phyloP scores from a whole-genome alignment of 2,329 filamentous ascomycete genomes.

The Colletotrichum cordylinicola region DNA sequence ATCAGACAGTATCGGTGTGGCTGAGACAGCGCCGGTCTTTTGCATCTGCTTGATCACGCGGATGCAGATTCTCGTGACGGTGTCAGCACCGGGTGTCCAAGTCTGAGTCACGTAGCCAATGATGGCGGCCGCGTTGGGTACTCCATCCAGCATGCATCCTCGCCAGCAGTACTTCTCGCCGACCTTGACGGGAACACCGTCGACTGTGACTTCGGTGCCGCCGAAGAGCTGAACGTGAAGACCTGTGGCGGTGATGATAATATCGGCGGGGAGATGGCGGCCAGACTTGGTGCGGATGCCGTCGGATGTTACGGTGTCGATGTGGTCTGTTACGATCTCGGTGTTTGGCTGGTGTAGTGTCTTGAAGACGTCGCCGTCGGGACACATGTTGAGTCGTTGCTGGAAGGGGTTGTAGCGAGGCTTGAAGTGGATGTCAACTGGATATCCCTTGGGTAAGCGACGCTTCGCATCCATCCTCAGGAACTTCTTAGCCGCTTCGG shows the following conservation, averaged over 20 bases:
- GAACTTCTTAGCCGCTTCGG: conserved; percentile 50
- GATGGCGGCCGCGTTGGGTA: conserved; percentile 68
- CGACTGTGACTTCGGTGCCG: conserved; percentile 56
- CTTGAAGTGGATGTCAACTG: conserved; percentile 67
- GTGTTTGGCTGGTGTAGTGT: conserved; percentile 50
- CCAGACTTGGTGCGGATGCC: conserved; percentile 55
- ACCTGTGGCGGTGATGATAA: conserved; percentile 74
- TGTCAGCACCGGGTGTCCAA: conserved; percentile 72
- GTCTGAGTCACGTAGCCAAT: conserved; percentile 70
- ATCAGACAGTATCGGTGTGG: conserved; percentile 2
- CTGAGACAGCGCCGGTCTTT: conserved; percentile 25
- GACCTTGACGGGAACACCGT: conserved; percentile 55
- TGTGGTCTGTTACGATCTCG: conserved; percentile 56
- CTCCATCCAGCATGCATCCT: conserved; percentile 67
- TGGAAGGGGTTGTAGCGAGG: conserved; percentile 72
- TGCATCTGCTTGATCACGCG: conserved; percentile 57
- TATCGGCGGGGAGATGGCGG: conserved; percentile 62
- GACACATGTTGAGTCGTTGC: conserved; percentile 75
- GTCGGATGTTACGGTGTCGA: conserved; percentile 53
- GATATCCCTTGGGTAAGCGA: conserved; percentile 59
- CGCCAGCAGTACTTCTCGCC: conserved; percentile 65
- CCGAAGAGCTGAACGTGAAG: conserved; percentile 65
- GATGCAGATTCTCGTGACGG: conserved; percentile 51
- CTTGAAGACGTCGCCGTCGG: conserved; percentile 62
- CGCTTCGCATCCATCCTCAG: conserved; percentile 49